Percentiles rank a stretch among this genome's conserved stretches.
These are phyloP conservation scores for Ophiostoma angusticollis DNA, from an alignment of 2,329 filamentous ascomycete genomes.

Conservation along the genomic window DNA sequence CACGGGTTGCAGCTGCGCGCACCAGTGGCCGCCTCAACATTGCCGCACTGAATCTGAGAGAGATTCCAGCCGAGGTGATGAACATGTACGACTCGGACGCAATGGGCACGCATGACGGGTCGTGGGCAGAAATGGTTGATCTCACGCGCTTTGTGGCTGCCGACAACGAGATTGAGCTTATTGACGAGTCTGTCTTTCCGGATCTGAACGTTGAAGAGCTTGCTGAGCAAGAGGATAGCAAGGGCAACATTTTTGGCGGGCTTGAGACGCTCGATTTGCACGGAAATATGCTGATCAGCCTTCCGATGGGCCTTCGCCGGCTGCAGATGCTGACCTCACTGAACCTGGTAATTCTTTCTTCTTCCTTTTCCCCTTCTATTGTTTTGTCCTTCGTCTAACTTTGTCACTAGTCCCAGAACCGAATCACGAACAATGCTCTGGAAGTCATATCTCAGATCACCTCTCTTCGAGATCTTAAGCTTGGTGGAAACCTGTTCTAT, in stretches of 20 bases:
- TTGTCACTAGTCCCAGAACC: conserved; percentile 58
- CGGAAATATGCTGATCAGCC: conserved; percentile 59
- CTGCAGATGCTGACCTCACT: conserved; percentile 64
- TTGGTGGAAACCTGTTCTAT: conserved; percentile 64
- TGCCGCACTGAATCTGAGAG: conserved; percentile 64
- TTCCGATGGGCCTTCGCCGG: conserved; percentile 65
- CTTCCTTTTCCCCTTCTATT: background rate
- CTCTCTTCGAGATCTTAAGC: conserved; percentile 63
- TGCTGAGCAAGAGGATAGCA: conserved; percentile 51
- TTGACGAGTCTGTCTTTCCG: conserved; percentile 68
- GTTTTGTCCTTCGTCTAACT: background rate
- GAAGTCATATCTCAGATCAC: conserved; percentile 61
- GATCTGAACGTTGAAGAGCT: conserved; percentile 48
- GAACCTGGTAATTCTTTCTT: conserved; percentile 52
- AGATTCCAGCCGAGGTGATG: conserved; percentile 71
- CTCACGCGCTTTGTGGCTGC: conserved; percentile 72
- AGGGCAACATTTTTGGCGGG: conserved; percentile 66
- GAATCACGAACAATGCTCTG: conserved; percentile 58
- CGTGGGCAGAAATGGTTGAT: conserved; percentile 89
- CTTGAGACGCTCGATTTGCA: conserved; percentile 76
- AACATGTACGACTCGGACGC: conserved; percentile 79
- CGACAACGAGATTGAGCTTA: conserved; percentile 70
- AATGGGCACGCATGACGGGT: conserved; percentile 46
- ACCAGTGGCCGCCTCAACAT: conserved; percentile 78
- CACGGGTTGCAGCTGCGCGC: conserved; percentile 59